A percentile compares a stretch with the other conserved stretches of the same genome.
These are phyloP conservation scores for Clavispora asparagi DNA, from an alignment of 805 yeast genomes.

Conservation along the genomic window DNA sequence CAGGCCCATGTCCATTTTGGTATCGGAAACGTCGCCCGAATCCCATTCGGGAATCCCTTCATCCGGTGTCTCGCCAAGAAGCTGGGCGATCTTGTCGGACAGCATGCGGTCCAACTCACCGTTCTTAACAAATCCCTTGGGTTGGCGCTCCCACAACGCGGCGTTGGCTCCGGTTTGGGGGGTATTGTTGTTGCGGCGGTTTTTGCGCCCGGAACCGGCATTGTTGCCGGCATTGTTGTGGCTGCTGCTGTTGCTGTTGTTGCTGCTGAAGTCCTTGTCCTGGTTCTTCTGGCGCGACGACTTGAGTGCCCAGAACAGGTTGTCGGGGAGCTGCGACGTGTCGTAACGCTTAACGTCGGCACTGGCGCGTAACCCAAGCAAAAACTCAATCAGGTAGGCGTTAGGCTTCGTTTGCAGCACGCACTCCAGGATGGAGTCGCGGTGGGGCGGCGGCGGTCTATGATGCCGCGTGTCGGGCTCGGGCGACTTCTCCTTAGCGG, in stretches of 20 bases:
- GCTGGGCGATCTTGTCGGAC: constrained; percentile 28
- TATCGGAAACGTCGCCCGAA: constrained; percentile 21
- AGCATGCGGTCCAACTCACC: constrained; percentile 28
- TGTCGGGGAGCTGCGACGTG: constrained; percentile 38
- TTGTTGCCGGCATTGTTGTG: constrained; percentile 4
- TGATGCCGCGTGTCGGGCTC: constrained; percentile 12
- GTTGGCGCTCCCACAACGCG: constrained; percentile 30
- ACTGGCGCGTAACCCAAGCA: constrained; percentile 28
- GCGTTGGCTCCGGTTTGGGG: constrained; percentile 14
- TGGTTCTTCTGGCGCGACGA: not conserved
- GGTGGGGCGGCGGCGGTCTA: constrained; percentile 1
- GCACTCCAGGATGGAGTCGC: constrained; percentile 7
- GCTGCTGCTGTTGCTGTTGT: constrained; percentile 9
- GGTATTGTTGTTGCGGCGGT: constrained; percentile 14
- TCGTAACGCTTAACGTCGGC: constrained; percentile 30
- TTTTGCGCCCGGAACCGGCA: constrained; percentile 6
- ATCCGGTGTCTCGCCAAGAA: constrained; percentile 31
- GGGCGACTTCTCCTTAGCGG: constrained; percentile 41
- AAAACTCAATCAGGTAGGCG: constrained; percentile 22
- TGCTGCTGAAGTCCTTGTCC: constrained; percentile 13
- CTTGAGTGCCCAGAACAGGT: constrained; percentile 45
- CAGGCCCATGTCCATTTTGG: constrained; percentile 37
- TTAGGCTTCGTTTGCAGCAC: constrained; percentile 10
- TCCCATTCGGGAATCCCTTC: constrained; percentile 40
- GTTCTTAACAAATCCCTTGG: constrained; percentile 14